Evolutionary conservation across 331 rosid genomes (phyloP).

Genomic region (Rosa hybrid): DNA sequence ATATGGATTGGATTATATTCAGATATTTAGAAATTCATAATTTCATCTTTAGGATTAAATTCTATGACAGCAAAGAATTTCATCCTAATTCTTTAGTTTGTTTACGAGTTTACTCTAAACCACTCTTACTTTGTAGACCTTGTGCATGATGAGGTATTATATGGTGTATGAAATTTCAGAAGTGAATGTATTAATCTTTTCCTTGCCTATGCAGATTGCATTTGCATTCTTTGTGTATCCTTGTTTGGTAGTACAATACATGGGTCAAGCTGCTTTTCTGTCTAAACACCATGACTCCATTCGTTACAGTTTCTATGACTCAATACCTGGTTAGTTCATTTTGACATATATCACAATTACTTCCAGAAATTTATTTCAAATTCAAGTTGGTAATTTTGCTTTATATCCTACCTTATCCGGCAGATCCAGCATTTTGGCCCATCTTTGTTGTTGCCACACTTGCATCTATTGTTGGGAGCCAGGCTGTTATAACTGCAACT

Average conservation of each 20-base stretch:
- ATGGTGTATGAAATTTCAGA: slow-evolving; percentile 2
- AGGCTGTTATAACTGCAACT: slow-evolving; percentile 90
- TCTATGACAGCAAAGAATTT: neutral
- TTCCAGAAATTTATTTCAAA: slow-evolving; percentile 12
- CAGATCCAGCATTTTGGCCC: slow-evolving; percentile 88
- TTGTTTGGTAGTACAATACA: slow-evolving; percentile 88
- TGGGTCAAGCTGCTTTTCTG: slow-evolving; percentile 96
- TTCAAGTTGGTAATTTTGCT: slow-evolving; percentile 27
- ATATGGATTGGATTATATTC: neutral
- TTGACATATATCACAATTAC: slow-evolving; percentile 10
- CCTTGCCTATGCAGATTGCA: slow-evolving; percentile 68
- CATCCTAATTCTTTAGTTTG: neutral
- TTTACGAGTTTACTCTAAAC: neutral
- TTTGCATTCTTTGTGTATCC: slow-evolving; percentile 78
- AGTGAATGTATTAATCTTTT: slow-evolving; percentile 14
- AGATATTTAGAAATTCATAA: neutral
- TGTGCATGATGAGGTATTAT: neutral
- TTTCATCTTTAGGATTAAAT: neutral
- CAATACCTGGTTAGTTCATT: slow-evolving; percentile 69
- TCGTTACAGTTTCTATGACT: slow-evolving; percentile 62
- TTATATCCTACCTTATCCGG: slow-evolving; percentile 24
- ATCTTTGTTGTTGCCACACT: slow-evolving; percentile 81
- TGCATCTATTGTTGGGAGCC: slow-evolving; percentile 93
- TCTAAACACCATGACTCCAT: slow-evolving; percentile 54
- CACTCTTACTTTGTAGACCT: neutral